phyloP scores from a whole-genome alignment of 495 filamentous ascomycete genomes.

The Penicillium coffeae region DNA sequence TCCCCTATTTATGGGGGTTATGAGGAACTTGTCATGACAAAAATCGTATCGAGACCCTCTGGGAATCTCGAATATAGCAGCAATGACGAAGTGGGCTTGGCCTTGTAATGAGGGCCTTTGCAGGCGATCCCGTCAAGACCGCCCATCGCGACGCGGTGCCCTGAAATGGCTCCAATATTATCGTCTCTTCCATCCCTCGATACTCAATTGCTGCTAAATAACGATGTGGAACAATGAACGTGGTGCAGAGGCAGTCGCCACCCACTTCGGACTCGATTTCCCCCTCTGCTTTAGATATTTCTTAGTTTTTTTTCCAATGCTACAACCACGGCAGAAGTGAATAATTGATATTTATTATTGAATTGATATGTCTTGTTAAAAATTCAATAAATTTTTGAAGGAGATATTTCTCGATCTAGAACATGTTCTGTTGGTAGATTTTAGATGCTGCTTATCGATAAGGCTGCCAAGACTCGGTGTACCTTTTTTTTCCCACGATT shows the following conservation, averaged over 20 bases:
- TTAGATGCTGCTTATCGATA: slow-evolving; percentile 25
- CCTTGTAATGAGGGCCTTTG: background rate
- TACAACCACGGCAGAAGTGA: background rate
- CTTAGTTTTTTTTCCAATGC: background rate
- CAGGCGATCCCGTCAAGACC: background rate
- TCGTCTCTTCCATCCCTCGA: background rate
- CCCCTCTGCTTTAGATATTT: no score
- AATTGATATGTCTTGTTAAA: background rate
- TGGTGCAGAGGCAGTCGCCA: background rate
- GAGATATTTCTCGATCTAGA: background rate
- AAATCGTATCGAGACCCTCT: background rate
- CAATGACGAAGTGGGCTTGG: background rate
- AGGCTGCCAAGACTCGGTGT: slow-evolving; percentile 31
- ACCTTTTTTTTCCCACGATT: slow-evolving; percentile 33
- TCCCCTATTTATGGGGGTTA: no score
- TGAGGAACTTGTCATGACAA: background rate
- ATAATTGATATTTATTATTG: background rate
- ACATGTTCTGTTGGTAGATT: background rate
- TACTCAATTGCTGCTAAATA: background rate
- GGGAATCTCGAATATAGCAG: background rate
- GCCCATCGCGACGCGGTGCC: background rate
- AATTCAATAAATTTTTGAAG: background rate
- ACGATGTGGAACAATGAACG: background rate
- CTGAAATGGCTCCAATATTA: background rate
- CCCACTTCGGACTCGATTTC: background rate